A percentile compares a stretch with the other conserved stretches of the same genome.
phyloP scores from a whole-genome alignment of 495 filamentous ascomycete genomes.

The Daldinia concentrica region DNA sequence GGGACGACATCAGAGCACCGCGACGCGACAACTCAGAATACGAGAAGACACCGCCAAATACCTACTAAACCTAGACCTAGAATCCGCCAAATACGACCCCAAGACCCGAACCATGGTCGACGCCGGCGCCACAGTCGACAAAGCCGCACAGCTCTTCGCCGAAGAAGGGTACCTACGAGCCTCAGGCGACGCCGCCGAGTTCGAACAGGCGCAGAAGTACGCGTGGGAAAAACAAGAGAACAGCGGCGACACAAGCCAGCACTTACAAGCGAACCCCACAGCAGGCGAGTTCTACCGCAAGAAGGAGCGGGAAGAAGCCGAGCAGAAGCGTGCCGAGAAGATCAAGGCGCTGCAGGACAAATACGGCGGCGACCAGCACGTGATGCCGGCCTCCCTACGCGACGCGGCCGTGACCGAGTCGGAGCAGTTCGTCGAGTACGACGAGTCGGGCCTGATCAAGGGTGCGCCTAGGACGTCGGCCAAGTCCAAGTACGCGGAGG shows the following conservation, averaged over 20 bases:
- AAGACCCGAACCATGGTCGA: conserved; percentile 97
- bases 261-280: conserved; percentile 96
- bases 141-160: conserved; percentile 85
- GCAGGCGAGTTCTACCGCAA: conserved; percentile 85
- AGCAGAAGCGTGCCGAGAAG: conserved; percentile 71
- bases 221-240: conserved; percentile 96
- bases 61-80: conserved; percentile 89
- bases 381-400: conserved; percentile 68
- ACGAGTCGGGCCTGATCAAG: conserved; percentile 87
- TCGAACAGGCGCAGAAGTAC: conserved; percentile 86
- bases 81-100: conserved; percentile 97
- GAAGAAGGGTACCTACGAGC: conserved; percentile 93
- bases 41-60: conserved; percentile 99
- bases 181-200: conserved; percentile 93
- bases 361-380: conserved; percentile 77
- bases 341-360: conserved; percentile 80
- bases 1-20: conserved; percentile 86
- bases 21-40: conserved; percentile 89
- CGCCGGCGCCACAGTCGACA: conserved; percentile 81
- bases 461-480: conserved; percentile 77
- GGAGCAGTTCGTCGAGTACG: conserved; percentile 95
- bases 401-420: conserved; percentile 77
- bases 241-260: conserved; percentile 74
- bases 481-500: conserved; percentile 91
- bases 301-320: conserved; percentile 75